A percentile compares a stretch with the other conserved stretches of the same genome.
Evolutionary conservation across 352 stramenopile species (phyloP).

Genomic region (Phytopythium vexans): DNA sequence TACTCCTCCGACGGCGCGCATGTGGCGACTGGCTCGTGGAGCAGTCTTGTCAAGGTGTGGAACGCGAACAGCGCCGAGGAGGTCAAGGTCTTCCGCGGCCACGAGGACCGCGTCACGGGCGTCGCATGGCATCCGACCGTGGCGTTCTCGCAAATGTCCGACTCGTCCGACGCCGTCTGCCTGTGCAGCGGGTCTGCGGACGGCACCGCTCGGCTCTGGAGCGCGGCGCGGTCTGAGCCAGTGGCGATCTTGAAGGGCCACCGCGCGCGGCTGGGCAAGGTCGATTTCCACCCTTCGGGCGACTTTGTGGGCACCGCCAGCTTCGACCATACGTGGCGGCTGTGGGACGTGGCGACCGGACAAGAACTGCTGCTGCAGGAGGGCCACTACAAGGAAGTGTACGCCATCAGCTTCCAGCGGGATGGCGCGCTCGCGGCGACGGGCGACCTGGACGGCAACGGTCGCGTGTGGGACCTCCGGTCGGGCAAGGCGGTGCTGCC

Average conservation of each 20-base stretch:
- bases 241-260: slow-evolving; percentile 69
- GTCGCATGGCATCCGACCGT: slow-evolving; percentile 75
- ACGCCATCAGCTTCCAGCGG: slow-evolving; percentile 94
- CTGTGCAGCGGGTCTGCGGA: slow-evolving; percentile 82
- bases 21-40: slow-evolving; percentile 92
- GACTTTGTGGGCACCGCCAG: slow-evolving; percentile 92
- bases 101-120: slow-evolving; percentile 87
- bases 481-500: slow-evolving; percentile 91
- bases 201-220: slow-evolving; percentile 75
- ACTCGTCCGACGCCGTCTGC: slow-evolving; percentile 50
- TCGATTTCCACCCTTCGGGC: slow-evolving; percentile 95
- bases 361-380: slow-evolving; percentile 95
- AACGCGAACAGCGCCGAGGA: slow-evolving; percentile 65
- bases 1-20: slow-evolving; percentile 61
- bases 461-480: slow-evolving; percentile 95
- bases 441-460: slow-evolving; percentile 93
- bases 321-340: slow-evolving; percentile 97
- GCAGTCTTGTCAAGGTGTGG: slow-evolving; percentile 94
- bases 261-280: slow-evolving; percentile 69
- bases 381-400: slow-evolving; percentile 94
- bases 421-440: slow-evolving; percentile 93
- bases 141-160: slow-evolving; percentile 56
- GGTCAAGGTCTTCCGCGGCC: slow-evolving; percentile 78
- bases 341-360: slow-evolving; percentile 95
- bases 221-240: slow-evolving; percentile 41